These are phyloP conservation scores for Hymenoscyphus scutula DNA, from an alignment of 2,329 filamentous ascomycete species.

Conservation along the genomic window DNA sequence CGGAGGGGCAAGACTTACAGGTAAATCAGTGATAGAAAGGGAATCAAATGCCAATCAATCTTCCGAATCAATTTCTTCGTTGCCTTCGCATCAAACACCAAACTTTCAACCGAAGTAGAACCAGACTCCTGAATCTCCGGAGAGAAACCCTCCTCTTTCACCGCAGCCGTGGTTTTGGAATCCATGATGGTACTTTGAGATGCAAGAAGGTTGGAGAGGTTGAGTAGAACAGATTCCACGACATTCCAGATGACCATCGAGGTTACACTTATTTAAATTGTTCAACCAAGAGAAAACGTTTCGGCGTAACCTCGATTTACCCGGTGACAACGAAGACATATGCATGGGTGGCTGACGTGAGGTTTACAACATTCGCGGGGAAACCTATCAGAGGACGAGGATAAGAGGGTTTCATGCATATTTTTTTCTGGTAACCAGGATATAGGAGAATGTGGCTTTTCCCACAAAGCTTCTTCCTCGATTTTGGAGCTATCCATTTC, in stretches of 20 bases:
- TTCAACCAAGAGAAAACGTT: not conserved
- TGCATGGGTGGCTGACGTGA: not conserved
- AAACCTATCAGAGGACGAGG: not conserved
- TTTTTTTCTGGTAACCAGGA: not conserved
- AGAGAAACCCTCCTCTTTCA: not conserved
- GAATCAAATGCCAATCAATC: conserved; percentile 31
- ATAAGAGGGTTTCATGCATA: not conserved
- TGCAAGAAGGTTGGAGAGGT: not conserved
- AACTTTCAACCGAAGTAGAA: not conserved
- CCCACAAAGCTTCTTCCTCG: not conserved
- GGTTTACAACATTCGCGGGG: not conserved
- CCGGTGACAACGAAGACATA: not conserved
- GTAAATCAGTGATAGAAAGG: conserved; percentile 52
- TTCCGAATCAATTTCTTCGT: conserved; percentile 29
- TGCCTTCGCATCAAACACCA: conserved; percentile 20
- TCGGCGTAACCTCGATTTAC: not conserved
- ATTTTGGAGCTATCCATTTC: not conserved
- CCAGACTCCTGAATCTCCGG: not conserved
- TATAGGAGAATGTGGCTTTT: not conserved
- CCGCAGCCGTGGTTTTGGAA: not conserved
- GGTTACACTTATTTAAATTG: not conserved
- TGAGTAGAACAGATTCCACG: not conserved
- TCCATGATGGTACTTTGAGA: not conserved
- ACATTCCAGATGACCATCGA: not conserved
- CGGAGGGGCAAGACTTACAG: conserved; percentile 37